Evolutionary conservation across 192 early-diverging fungal species (phyloP).

Genomic region (Anaeromyces robustus): DNA sequence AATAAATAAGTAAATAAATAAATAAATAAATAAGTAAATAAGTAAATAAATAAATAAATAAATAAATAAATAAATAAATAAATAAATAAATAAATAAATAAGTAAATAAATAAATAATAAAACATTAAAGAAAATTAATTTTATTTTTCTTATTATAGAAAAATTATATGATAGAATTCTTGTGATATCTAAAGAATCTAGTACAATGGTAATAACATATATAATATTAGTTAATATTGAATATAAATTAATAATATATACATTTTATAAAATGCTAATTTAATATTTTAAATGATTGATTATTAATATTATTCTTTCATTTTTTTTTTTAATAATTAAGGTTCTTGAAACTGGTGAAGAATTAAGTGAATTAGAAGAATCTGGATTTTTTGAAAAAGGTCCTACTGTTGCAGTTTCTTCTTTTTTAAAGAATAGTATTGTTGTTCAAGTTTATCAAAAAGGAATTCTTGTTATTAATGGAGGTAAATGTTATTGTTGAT

Average conservation of each 20-base stretch:
- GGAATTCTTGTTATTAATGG: slow-evolving; percentile 59
- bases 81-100: neutral
- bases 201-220: slow-evolving; percentile 37
- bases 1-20: too few species aligned
- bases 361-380: slow-evolving; percentile 55
- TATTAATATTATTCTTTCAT: too few species aligned
- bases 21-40: too few species aligned
- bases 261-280: too few species aligned
- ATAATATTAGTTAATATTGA: too few species aligned
- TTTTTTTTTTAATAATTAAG: slow-evolving; percentile 17
- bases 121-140: slow-evolving; percentile 9
- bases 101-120: neutral
- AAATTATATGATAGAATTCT: slow-evolving; percentile 33
- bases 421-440: slow-evolving; percentile 46
- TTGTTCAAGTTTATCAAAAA: slow-evolving; percentile 68
- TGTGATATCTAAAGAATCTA: slow-evolving; percentile 42
- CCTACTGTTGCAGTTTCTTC: slow-evolving; percentile 65
- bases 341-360: slow-evolving; percentile 72
- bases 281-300: too few species aligned
- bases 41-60: too few species aligned
- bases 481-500: slow-evolving; percentile 13
- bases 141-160: slow-evolving; percentile 7
- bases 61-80: too few species aligned
- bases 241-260: too few species aligned
- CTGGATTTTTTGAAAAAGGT: slow-evolving; percentile 55